Percentiles rank a stretch among this genome's conserved stretches.
These are phyloP conservation scores for Suillus subaureus DNA, from an alignment of 768 basidiomycete species.

Conservation along the genomic window DNA sequence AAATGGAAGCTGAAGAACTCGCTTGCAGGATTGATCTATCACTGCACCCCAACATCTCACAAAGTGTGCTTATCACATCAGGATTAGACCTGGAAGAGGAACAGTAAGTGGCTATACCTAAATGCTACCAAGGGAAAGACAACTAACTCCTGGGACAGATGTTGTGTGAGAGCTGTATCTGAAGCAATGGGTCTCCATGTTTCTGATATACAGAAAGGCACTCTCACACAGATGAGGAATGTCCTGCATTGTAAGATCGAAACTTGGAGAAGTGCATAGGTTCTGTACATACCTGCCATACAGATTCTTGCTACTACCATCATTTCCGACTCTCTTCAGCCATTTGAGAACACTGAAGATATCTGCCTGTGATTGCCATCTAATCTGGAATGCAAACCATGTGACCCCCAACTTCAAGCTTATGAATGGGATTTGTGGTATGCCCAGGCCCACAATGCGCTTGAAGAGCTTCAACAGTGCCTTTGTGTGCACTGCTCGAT, in stretches of 20 bases:
- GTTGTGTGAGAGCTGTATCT: background rate
- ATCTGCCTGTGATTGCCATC: slow-evolving; percentile 12
- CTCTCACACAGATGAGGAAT: background rate
- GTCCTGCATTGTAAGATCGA: background rate
- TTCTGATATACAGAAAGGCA: background rate
- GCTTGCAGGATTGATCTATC: background rate
- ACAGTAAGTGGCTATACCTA: slow-evolving; percentile 13
- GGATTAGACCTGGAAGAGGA: slow-evolving; percentile 21
- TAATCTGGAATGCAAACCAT: background rate
- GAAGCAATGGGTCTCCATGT: background rate
- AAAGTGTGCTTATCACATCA: slow-evolving; percentile 11
- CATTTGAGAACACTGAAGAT: background rate
- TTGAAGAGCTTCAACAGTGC: slow-evolving; percentile 12
- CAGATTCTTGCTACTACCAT: background rate
- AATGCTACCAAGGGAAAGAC: background rate
- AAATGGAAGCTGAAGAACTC: slow-evolving; percentile 12
- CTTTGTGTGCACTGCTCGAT: slow-evolving; percentile 10
- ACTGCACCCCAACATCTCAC: slow-evolving; percentile 12
- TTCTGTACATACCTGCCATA: background rate
- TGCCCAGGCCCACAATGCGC: slow-evolving; percentile 14
- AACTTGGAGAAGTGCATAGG: background rate
- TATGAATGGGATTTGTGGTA: slow-evolving; percentile 5
- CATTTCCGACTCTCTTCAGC: background rate
- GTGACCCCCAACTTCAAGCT: background rate
- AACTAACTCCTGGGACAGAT: background rate